Base-by-base conservation (phyloP, 1,284 basidiomycete species). In the Paramarasmius palmivorus region DNA sequence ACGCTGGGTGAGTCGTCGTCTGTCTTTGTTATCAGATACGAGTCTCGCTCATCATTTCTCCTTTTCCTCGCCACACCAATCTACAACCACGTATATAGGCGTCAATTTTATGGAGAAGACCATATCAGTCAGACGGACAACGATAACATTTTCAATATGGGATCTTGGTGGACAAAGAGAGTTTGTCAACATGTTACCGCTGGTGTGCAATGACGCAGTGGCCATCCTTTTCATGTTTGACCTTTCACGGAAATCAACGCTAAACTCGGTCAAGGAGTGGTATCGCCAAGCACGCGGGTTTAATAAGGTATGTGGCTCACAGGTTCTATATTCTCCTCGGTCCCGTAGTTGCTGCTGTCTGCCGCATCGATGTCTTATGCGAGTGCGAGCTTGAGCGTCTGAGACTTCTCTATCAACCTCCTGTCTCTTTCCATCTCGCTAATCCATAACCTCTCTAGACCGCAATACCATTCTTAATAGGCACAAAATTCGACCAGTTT, bases 51-150 rank as follows among this genome's bases (percentile, higher is more conserved):
- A 3, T 36, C 49, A 10, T 34, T 12, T n/a, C 25, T 38, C n/a
- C 40, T 40, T 9, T 17, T 37, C 29, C 37, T 55, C 39, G 57
- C 53, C 38, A 53, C 50, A 46, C 39, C 29, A 25, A 17, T 45
- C 47, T 39, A 48, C 35, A 26, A 37, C 34, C 32, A 44, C 38
- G 45, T 39, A 45, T 50, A 23, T 58, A 93, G 92, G 95, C 75
- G 95, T 98, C 75, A 98, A 98, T 74, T 98, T 98, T 72, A 98
- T 98, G 95, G 95, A 98, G 78, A 98, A 97, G 79, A 95, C 94
- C 35, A 98, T 98, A 64, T 92, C 91, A 53, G 96, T 98, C 62
- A 87, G 95, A 61, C 90, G 96, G 70, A 98, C 95, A 51, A 96
- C 97, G 54, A 98, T 98, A 74, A 98, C 95, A 2, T 98, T 99